These are phyloP conservation scores for Peronospora farinosa DNA, from an alignment of 352 stramenopile genomes.

Conservation along the genomic window DNA sequence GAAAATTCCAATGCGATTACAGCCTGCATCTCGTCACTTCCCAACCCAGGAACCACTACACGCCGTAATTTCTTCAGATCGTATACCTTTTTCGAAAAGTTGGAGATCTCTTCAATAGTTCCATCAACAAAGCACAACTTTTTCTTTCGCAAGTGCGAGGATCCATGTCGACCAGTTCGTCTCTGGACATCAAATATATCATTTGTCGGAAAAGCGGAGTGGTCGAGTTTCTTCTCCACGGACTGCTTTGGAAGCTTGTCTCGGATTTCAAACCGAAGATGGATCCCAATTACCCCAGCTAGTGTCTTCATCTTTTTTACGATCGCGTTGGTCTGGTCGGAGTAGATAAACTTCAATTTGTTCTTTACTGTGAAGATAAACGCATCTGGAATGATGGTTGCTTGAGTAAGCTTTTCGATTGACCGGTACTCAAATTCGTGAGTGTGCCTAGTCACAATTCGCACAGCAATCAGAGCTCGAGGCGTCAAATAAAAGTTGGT, in stretches of 20 bases:
- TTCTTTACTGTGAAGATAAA: conserved; percentile 54
- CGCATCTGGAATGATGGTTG: conserved; percentile 41
- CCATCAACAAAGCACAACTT: conserved; percentile 57
- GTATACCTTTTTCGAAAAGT: conserved; percentile 48
- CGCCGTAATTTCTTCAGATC: conserved; percentile 48
- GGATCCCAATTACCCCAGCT: conserved; percentile 60
- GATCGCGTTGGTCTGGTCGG: conserved; percentile 49
- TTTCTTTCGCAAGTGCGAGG: conserved; percentile 51
- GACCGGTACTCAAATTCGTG: conserved; percentile 69
- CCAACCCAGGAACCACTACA: conserved; percentile 35
- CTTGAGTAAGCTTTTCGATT: conserved; percentile 48
- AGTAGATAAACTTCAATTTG: conserved; percentile 75
- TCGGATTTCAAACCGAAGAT: conserved; percentile 27
- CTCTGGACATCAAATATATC: conserved; percentile 53
- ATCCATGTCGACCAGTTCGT: conserved; percentile 50
- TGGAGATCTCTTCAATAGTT: conserved; percentile 41
- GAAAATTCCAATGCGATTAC: conserved; percentile 63
- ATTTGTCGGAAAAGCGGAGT: conserved; percentile 36
- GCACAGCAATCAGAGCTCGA: conserved; percentile 54
- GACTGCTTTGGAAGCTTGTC: conserved; percentile 55
- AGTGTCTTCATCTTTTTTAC: conserved; percentile 57
- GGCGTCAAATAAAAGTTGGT: conserved; percentile 65
- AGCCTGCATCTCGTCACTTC: conserved; percentile 27
- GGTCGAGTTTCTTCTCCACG: conserved; percentile 28
- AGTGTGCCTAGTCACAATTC: conserved; percentile 59